phyloP scores from a whole-genome alignment of 345 rosid species.

The Microcos paniculata region DNA sequence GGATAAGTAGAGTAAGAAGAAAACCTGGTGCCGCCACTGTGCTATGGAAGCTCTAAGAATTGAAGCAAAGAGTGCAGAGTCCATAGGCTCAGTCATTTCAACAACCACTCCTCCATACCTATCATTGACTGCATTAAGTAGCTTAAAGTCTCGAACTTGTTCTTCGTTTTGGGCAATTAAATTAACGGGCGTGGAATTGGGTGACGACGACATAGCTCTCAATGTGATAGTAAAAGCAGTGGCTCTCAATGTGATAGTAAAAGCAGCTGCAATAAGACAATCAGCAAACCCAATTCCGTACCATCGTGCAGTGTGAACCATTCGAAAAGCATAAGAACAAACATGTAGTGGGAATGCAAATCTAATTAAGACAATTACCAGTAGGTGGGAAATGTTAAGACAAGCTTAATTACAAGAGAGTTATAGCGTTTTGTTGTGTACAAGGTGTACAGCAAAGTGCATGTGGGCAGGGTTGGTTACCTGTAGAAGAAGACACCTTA shows the following conservation, averaged over 20 bases:
- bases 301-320: too few relatives aligned
- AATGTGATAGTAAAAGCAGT: constrained; percentile 12
- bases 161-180: neutral
- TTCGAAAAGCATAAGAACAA: too few relatives aligned
- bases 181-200: constrained; percentile 8
- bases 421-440: neutral
- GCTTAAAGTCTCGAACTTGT: constrained; percentile 24
- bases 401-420: too few relatives aligned
- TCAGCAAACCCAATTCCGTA: neutral
- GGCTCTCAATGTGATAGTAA: constrained; percentile 20
- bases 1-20: neutral
- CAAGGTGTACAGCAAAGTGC: neutral
- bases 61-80: constrained; percentile 47
- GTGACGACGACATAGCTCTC: constrained; percentile 39
- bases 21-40: constrained; percentile 74
- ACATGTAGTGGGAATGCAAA: neutral
- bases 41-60: constrained; percentile 58
- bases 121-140: constrained; percentile 52
- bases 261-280: constrained; percentile 13
- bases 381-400: too few relatives aligned
- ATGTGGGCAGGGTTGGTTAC: neutral
- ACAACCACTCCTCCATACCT: constrained; percentile 73
- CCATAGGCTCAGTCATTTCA: constrained; percentile 59
- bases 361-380: neutral
- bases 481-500: neutral